A percentile compares a stretch with the other conserved stretches of the same genome.
Evolutionary conservation across 2,329 filamentous ascomycete genomes (phyloP).

Genomic region (Knufia petricola): DNA sequence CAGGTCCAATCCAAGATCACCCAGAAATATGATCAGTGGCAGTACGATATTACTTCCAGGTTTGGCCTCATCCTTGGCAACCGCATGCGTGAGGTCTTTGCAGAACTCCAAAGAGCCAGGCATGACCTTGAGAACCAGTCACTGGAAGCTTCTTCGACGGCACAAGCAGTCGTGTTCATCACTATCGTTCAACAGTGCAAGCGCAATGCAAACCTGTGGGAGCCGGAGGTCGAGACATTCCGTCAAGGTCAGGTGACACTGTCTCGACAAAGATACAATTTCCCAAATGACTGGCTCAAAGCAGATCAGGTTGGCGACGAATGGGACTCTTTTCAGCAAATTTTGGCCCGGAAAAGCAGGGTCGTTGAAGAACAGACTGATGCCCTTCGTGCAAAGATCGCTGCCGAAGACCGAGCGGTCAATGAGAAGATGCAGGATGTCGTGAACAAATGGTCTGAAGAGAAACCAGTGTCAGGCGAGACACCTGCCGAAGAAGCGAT

Average conservation of each 20-base stretch:
- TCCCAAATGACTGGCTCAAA: slow-evolving; percentile 85
- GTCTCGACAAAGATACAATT: slow-evolving; percentile 83
- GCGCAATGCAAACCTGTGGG: slow-evolving; percentile 86
- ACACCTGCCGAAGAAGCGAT: slow-evolving; percentile 86
- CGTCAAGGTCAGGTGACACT: slow-evolving; percentile 90
- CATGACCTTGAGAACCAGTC: slow-evolving; percentile 86
- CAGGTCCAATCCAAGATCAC: slow-evolving; percentile 99
- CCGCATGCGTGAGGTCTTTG: slow-evolving; percentile 84
- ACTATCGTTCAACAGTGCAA: slow-evolving; percentile 96
- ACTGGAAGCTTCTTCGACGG: slow-evolving; percentile 87
- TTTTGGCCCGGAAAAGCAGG: slow-evolving; percentile 83
- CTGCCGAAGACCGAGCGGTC: slow-evolving; percentile 85
- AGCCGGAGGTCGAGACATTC: slow-evolving; percentile 91
- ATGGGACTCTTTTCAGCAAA: slow-evolving; percentile 88
- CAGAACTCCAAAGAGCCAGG: slow-evolving; percentile 82
- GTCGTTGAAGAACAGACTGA: slow-evolving; percentile 95
- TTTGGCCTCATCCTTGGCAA: slow-evolving; percentile 82
- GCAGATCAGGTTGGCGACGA: slow-evolving; percentile 94
- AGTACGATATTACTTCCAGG: slow-evolving; percentile 89
- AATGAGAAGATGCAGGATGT: slow-evolving; percentile 80
- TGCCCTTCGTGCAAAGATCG: slow-evolving; percentile 86
- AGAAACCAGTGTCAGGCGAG: slow-evolving; percentile 92
- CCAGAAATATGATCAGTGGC: slow-evolving; percentile 98
- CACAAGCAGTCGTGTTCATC: slow-evolving; percentile 95
- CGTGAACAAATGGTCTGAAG: slow-evolving; percentile 80